These are phyloP conservation scores for Nothophytophthora sp. DNA, from an alignment of 352 stramenopile species.

Conservation along the genomic window DNA sequence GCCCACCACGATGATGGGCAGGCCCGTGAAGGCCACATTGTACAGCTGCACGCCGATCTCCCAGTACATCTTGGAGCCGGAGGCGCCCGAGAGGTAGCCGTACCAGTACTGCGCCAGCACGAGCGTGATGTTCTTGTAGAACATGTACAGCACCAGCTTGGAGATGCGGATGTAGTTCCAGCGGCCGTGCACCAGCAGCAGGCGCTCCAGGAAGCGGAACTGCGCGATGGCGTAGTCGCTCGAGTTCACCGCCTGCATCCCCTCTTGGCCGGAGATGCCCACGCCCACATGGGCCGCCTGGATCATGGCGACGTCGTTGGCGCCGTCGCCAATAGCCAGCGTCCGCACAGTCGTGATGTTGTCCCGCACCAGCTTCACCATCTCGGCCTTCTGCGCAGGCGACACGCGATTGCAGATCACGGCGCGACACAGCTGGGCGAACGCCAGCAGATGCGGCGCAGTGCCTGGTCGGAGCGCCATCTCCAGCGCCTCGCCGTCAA, in stretches of 20 bases:
- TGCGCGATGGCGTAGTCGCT: slow-evolving; percentile 94
- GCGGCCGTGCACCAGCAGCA: slow-evolving; percentile 92
- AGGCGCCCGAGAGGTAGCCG: slow-evolving; percentile 93
- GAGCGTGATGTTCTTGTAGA: slow-evolving; percentile 95
- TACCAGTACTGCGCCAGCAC: slow-evolving; percentile 92
- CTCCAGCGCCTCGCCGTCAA: slow-evolving; percentile 75
- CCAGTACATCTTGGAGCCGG: slow-evolving; percentile 86
- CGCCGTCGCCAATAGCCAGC: slow-evolving; percentile 92
- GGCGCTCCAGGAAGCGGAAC: slow-evolving; percentile 90
- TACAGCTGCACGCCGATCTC: slow-evolving; percentile 89
- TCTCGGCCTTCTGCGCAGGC: slow-evolving; percentile 84
- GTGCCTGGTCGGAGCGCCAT: slow-evolving; percentile 51
- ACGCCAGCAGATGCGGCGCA: slow-evolving; percentile 57
- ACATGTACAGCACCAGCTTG: slow-evolving; percentile 92
- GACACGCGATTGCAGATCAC: slow-evolving; percentile 89
- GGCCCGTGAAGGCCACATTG: slow-evolving; percentile 94
- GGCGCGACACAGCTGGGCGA: slow-evolving; percentile 66
- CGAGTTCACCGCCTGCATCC: slow-evolving; percentile 94
- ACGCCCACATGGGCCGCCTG: slow-evolving; percentile 93
- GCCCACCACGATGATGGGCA: slow-evolving; percentile 90
- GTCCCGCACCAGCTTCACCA: slow-evolving; percentile 69
- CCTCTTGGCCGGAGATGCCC: slow-evolving; percentile 94
- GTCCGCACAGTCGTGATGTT: slow-evolving; percentile 60
- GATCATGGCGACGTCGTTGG: slow-evolving; percentile 96
- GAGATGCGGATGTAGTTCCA: slow-evolving; percentile 93